Conservation (phyloP, 352 stramenopile genomes). For the Globisporangium perplexum region DNA sequence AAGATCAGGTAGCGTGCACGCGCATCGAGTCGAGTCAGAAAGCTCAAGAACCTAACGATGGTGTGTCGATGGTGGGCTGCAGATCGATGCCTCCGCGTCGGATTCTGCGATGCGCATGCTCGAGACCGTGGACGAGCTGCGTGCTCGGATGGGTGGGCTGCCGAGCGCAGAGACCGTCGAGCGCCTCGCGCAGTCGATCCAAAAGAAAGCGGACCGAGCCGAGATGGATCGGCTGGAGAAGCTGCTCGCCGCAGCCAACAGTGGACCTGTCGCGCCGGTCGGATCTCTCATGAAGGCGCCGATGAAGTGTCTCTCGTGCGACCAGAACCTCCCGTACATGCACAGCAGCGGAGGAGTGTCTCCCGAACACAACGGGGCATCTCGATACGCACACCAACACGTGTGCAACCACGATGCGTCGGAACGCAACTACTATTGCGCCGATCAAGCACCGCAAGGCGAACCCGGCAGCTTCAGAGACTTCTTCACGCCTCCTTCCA, state of each 20-base stretch:
- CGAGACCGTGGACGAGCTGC: constrained; percentile 47
- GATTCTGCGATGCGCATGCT: constrained; percentile 38
- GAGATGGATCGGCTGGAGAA: constrained; percentile 47
- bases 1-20: constrained; percentile 34
- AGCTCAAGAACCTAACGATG: not conserved
- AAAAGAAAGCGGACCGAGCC: constrained; percentile 46
- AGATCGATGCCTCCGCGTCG: constrained; percentile 34
- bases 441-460: not conserved
- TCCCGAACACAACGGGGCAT: constrained; percentile 5
- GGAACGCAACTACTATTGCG: not conserved
- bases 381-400: constrained; percentile 6
- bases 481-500: constrained; percentile 8
- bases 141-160: constrained; percentile 33
- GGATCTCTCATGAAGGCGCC: constrained; percentile 47
- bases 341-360: constrained; percentile 6
- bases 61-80: not conserved
- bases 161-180: constrained; percentile 45
- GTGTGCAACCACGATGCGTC: not conserved
- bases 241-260: constrained; percentile 25
- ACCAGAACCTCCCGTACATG: constrained; percentile 36
- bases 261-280: constrained; percentile 4
- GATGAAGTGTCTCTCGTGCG: constrained; percentile 53
- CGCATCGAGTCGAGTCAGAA: not conserved
- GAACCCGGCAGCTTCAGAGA: constrained; percentile 2
- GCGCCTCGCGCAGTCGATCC: constrained; percentile 27